Base-by-base conservation (phyloP, 2,329 filamentous ascomycete species). In the Ophiostoma ips region DNA sequence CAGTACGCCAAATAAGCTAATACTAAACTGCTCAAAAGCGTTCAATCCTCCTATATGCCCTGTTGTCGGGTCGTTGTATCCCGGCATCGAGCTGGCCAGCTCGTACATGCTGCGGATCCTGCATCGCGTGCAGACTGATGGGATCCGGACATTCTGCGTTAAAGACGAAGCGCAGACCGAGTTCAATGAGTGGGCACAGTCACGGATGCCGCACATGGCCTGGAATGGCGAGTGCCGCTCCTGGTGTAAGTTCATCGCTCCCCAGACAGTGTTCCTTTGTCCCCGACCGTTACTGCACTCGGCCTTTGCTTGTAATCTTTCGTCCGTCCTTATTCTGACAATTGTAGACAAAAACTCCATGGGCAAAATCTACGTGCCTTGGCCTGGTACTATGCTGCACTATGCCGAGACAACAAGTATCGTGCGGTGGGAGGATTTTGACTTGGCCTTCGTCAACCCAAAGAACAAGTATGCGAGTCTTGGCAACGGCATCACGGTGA, bases 71-170 rank as follows among this genome's bases (percentile, higher is more conserved):
- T 35, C 37, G 2, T 15, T 49, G 2, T 24, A 35, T 4, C 33
- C 45, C 12, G 30, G 28, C 4, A 31, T 56, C 38, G 49, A 55
- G 47, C 33, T 48, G 13, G 36, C 48, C 16, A 35, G 38, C 38
- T 35, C 51, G 49, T 74, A 74, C 60, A 69, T 77, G 50, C 61
- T 71, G 7, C 62, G 66, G 28, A 60, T 68, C 18, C 68, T 75
- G 34, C 59, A 58, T 34, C 73, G 73, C 7, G 44, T 35, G 11
- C 44, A 46, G 18, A 46, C 18, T 3, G 59, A 58, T 38, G 48
- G 19, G 2, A 31, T 44, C 38, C 34, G 31, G 30, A 11, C 16
- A 1, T 54, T 63, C 35, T 48, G 37, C 0, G 28, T 48, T 2
- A 33, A 40, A 10, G 45, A 37, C 13, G 38, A 41, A 10, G 48